Conservation (phyloP, 305 asterid species). For the Fraxinus angustifolia region DNA sequence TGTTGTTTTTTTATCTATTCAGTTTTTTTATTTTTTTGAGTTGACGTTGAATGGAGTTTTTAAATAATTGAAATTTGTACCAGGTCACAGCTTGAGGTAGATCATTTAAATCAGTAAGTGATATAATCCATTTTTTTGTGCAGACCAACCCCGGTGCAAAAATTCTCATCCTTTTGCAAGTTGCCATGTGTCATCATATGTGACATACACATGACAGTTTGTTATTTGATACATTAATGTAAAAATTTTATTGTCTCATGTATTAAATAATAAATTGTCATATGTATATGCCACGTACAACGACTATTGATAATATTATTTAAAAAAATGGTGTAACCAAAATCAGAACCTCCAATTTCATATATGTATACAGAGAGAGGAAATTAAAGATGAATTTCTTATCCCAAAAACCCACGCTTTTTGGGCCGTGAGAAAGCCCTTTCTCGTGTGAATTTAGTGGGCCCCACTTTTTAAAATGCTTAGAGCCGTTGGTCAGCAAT, state of each 20-base stretch:
- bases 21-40: neutral
- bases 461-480: conserved; percentile 31
- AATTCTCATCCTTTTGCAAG: neutral
- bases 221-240: no score
- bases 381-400: no score
- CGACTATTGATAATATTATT: no score
- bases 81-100: neutral
- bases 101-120: neutral
- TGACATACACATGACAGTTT: no score
- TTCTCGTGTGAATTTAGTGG: conserved; percentile 1
- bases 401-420: neutral
- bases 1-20: no score
- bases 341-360: no score
- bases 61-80: neutral
- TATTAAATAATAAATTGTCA: no score
- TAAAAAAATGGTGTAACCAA: no score
- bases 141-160: neutral
- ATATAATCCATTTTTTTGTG: neutral
- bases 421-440: conserved; percentile 36
- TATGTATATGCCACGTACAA: no score
- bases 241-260: no score
- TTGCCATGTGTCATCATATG: neutral
- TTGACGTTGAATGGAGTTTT: neutral
- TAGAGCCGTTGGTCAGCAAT: conserved; percentile 55
- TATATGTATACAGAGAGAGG: no score